Percentiles rank a stretch among this genome's conserved stretches.
phyloP scores from a whole-genome alignment of 2,329 filamentous ascomycete genomes.

The Emergomyces orientalis region DNA sequence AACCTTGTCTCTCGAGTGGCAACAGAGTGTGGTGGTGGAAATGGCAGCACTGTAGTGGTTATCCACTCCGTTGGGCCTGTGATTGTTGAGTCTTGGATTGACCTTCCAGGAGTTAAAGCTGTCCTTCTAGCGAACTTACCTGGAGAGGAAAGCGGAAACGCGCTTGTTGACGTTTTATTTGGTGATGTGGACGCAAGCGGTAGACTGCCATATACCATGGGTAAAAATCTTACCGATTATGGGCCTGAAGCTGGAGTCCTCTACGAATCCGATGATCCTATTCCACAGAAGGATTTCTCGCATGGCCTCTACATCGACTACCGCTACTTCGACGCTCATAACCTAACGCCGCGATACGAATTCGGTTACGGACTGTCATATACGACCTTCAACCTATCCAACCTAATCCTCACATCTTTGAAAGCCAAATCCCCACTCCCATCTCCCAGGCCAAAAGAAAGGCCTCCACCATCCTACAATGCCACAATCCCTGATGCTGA shows the following conservation, averaged over 20 bases:
- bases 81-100: conserved; percentile 52
- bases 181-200: conserved; percentile 40
- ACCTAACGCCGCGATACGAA: conserved; percentile 66
- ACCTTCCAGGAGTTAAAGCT: conserved; percentile 55
- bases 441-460: conserved; percentile 34
- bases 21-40: conserved; percentile 51
- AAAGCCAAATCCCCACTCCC: conserved; percentile 43
- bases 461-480: conserved; percentile 47
- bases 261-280: conserved; percentile 57
- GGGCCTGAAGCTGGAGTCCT: conserved; percentile 62
- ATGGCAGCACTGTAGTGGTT: conserved; percentile 67
- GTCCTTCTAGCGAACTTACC: conserved; percentile 56
- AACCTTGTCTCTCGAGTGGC: conserved; percentile 62
- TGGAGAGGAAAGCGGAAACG: conserved; percentile 45
- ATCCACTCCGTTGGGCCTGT: conserved; percentile 70
- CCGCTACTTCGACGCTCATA: conserved; percentile 71
- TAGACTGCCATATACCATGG: conserved; percentile 55
- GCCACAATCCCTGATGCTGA: conserved; percentile 45
- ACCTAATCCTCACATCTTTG: conserved; percentile 41
- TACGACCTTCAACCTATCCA: conserved; percentile 58
- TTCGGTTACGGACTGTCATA: conserved; percentile 84
- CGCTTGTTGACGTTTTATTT: conserved; percentile 39
- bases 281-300: conserved; percentile 72
- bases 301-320: conserved; percentile 87
- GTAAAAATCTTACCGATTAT: conserved; percentile 47